These are phyloP conservation scores for Tetrapisispora iriomotensis DNA, from an alignment of 805 yeast species.

Conservation along the genomic window DNA sequence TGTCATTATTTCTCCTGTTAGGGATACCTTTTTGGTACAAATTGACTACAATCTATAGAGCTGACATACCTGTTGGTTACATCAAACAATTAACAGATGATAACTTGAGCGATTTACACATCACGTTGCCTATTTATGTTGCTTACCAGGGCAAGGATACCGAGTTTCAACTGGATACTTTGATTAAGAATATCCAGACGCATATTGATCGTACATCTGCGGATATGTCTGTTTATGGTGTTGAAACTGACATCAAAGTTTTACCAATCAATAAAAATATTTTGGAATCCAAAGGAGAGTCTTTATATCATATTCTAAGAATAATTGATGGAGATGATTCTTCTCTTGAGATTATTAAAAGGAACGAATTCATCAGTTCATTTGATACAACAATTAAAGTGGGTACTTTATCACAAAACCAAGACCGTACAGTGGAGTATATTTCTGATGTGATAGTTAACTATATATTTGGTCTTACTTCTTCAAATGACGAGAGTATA, in stretches of 20 bases:
- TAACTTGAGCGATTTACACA: constrained; percentile 35
- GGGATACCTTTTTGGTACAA: constrained; percentile 37
- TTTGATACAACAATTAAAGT: not conserved
- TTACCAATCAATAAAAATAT: not conserved
- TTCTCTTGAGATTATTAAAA: not conserved
- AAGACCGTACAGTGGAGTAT: not conserved
- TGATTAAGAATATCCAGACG: not conserved
- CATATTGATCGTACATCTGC: not conserved
- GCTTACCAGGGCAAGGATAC: not conserved
- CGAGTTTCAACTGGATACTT: not conserved
- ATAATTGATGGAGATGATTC: not conserved
- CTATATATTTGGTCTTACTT: not conserved
- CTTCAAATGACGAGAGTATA: not conserved
- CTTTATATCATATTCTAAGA: not conserved
- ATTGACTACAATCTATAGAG: constrained; percentile 34
- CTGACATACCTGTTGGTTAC: constrained; percentile 32
- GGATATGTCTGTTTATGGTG: too few species aligned
- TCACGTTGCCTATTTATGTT: constrained; percentile 36
- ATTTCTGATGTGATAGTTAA: not conserved
- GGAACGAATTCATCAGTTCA: not conserved
- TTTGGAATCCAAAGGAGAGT: not conserved
- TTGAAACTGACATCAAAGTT: too few species aligned
- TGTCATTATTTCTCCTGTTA: constrained; percentile 24
- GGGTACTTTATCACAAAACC: not conserved
- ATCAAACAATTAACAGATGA: constrained; percentile 28